These are phyloP conservation scores for Tolypocladium paradoxum DNA, from an alignment of 2,329 filamentous ascomycete genomes.

Conservation along the genomic window DNA sequence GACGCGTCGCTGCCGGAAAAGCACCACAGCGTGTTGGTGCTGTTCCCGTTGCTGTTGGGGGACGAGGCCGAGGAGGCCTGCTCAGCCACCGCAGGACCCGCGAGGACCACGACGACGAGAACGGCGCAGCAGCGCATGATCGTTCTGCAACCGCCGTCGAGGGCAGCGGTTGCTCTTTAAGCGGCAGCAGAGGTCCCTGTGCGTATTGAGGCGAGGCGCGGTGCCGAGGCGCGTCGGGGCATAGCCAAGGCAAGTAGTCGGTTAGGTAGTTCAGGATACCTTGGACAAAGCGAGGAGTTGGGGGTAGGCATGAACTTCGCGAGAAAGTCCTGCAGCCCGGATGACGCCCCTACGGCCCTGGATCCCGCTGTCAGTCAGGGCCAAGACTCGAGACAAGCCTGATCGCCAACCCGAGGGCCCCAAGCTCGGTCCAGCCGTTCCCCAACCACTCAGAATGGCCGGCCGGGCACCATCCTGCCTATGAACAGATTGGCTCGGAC, in stretches of 20 bases:
- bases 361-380: neutral
- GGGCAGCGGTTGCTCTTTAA: neutral
- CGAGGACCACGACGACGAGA: neutral
- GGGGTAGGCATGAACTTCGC: no score
- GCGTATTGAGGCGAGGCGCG: neutral
- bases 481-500: neutral
- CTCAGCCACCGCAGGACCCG: neutral
- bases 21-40: neutral
- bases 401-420: neutral
- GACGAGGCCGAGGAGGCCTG: neutral
- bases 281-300: neutral
- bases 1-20: neutral
- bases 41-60: neutral
- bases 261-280: neutral
- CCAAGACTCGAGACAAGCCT: neutral
- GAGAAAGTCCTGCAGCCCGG: no score
- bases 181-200: neutral
- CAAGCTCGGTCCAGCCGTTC: no score
- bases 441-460: neutral
- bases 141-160: neutral
- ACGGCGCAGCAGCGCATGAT: neutral
- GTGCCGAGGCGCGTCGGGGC: neutral
- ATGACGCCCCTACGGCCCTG: neutral
- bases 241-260: neutral
- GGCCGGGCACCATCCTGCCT: neutral